These are phyloP conservation scores for Colletotrichum chrysophilum DNA, from an alignment of 2,329 filamentous ascomycete genomes.

Conservation along the genomic window DNA sequence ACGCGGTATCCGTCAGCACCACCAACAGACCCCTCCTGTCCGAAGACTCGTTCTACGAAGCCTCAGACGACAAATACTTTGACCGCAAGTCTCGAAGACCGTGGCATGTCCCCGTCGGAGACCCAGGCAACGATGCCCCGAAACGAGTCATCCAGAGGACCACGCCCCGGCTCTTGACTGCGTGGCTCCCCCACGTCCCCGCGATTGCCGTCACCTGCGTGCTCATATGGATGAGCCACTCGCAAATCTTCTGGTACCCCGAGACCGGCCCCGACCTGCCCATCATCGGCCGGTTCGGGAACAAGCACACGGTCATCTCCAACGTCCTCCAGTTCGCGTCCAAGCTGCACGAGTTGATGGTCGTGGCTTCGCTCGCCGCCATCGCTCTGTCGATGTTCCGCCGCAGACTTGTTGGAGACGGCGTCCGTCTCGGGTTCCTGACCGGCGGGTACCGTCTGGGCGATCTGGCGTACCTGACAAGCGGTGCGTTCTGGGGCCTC, in stretches of 20 bases:
- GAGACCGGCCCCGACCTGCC: neutral
- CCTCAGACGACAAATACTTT: neutral
- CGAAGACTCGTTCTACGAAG: neutral
- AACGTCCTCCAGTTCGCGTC: conserved; percentile 4
- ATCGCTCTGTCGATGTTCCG: neutral
- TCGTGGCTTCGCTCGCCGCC: neutral
- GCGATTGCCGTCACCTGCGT: neutral
- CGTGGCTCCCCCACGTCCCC: neutral
- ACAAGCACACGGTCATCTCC: neutral
- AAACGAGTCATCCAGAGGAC: neutral
- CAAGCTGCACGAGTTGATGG: neutral
- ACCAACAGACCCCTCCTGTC: neutral
- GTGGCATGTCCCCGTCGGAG: neutral
- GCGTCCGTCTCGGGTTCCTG: neutral
- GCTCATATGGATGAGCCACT: conserved; percentile 1
- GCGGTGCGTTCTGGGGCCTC: neutral
- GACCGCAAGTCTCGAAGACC: neutral
- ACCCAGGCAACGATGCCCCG: neutral
- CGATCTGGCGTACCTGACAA: neutral
- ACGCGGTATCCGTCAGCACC: neutral
- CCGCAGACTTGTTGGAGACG: neutral
- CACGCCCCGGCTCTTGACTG: neutral
- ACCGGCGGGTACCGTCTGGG: conserved; percentile 6
- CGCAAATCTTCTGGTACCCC: neutral
- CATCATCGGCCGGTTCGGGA: neutral